Evolutionary conservation across 441 rosid genomes (phyloP).

Genomic region (Aleurites moluccanus): DNA sequence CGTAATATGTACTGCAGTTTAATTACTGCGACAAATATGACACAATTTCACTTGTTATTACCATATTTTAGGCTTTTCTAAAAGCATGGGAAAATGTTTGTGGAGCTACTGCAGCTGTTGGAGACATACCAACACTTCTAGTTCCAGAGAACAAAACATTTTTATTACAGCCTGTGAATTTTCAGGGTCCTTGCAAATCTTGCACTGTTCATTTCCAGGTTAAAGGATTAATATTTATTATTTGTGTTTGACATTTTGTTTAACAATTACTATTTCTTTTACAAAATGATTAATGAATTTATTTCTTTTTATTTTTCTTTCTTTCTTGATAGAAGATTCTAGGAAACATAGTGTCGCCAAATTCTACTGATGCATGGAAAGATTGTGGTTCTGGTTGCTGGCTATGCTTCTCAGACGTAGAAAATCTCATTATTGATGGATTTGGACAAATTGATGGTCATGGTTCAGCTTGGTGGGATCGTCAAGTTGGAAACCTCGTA

Average conservation of each 20-base stretch:
- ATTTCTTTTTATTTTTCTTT: background rate
- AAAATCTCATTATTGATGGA: constrained; percentile 28
- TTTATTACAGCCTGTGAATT: constrained; percentile 17
- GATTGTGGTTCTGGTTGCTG: background rate
- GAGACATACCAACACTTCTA: background rate
- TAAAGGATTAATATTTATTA: background rate
- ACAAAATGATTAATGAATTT: too few species aligned
- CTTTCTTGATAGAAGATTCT: constrained; percentile 16
- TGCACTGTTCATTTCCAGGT: constrained; percentile 23
- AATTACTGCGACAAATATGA: background rate
- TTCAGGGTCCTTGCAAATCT: constrained; percentile 41
- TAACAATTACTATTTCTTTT: too few species aligned
- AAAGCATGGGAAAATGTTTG: background rate
- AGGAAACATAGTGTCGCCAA: constrained; percentile 33
- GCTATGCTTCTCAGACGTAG: constrained; percentile 22
- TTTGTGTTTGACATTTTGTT: too few species aligned
- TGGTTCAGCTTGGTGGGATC: constrained; percentile 38
- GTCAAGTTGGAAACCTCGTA: background rate
- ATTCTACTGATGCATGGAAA: constrained; percentile 6
- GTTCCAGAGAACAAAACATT: constrained; percentile 19
- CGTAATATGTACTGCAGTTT: background rate
- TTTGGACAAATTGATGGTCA: constrained; percentile 33
- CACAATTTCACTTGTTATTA: too few species aligned
- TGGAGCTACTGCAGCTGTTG: background rate
- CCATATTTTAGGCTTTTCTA: background rate